phyloP scores from a whole-genome alignment of 1,284 basidiomycete genomes.

The Lentinus polychrous region DNA sequence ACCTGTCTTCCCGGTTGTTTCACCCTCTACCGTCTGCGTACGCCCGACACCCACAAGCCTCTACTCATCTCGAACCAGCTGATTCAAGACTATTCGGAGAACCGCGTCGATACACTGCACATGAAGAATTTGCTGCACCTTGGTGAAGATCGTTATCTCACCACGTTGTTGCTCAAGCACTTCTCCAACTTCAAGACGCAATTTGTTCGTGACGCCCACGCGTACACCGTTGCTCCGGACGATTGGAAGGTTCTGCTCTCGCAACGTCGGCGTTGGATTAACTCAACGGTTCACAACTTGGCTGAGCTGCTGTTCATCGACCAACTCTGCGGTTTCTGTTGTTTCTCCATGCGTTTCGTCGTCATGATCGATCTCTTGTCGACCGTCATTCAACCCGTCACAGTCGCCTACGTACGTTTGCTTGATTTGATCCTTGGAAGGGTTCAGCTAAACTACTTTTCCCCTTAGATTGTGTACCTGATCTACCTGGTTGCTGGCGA shows the following conservation, averaged over 20 bases:
- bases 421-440: not conserved
- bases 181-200: slow-evolving; percentile 92
- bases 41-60: slow-evolving; percentile 89
- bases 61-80: slow-evolving; percentile 85
- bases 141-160: slow-evolving; percentile 98
- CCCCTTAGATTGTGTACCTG: slow-evolving; percentile 73
- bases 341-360: slow-evolving; percentile 98
- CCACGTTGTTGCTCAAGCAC: slow-evolving; percentile 91
- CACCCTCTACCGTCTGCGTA: slow-evolving; percentile 88
- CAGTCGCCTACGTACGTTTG: slow-evolving; percentile 83
- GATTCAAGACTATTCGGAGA: slow-evolving; percentile 92
- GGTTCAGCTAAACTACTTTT: slow-evolving; percentile 10
- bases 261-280: slow-evolving; percentile 98
- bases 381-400: slow-evolving; percentile 86
- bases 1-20: slow-evolving; percentile 99
- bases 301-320: slow-evolving; percentile 90
- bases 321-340: slow-evolving; percentile 93
- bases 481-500: slow-evolving; percentile 69
- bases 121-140: slow-evolving; percentile 97
- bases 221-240: slow-evolving; percentile 87
- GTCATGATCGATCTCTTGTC: slow-evolving; percentile 93
- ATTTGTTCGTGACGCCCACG: slow-evolving; percentile 90
- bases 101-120: slow-evolving; percentile 94
- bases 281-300: slow-evolving; percentile 97
- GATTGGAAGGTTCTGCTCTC: slow-evolving; percentile 94